Percentiles rank a stretch among this genome's conserved stretches.
These are phyloP conservation scores for Schwanniomyces occidentalis DNA, from an alignment of 805 yeast genomes.

Conservation along the genomic window DNA sequence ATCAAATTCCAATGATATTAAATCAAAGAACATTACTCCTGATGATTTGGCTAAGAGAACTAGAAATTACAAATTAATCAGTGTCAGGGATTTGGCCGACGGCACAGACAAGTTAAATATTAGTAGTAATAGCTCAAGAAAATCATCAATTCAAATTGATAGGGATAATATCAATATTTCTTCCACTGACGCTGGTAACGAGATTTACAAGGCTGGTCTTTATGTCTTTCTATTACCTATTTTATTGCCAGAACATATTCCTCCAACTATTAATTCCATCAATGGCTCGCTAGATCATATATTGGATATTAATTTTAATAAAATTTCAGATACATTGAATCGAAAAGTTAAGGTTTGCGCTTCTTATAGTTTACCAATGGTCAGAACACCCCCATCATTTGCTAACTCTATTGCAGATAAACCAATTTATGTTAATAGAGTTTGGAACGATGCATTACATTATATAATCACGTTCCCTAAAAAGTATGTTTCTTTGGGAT, in stretches of 20 bases:
- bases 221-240: slow-evolving; percentile 69
- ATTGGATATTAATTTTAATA: slow-evolving; percentile 41
- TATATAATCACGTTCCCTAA: slow-evolving; percentile 72
- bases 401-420: slow-evolving; percentile 63
- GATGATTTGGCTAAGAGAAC: slow-evolving; percentile 46
- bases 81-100: slow-evolving; percentile 19
- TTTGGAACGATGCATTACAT: slow-evolving; percentile 71
- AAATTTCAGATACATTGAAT: slow-evolving; percentile 31
- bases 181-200: slow-evolving; percentile 1
- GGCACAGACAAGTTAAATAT: slow-evolving; percentile 16
- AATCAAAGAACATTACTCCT: slow-evolving; percentile 39
- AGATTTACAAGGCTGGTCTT: slow-evolving; percentile 57
- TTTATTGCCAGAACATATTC: slow-evolving; percentile 58
- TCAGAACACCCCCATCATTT: slow-evolving; percentile 56
- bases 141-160: slow-evolving; percentile 10
- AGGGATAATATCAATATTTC: not conserved
- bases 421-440: slow-evolving; percentile 72
- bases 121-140: slow-evolving; percentile 13
- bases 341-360: slow-evolving; percentile 35
- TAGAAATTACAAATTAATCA: slow-evolving; percentile 26
- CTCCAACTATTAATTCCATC: slow-evolving; percentile 58
- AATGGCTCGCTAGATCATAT: slow-evolving; percentile 49
- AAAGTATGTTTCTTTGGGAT: slow-evolving; percentile 65
- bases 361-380: slow-evolving; percentile 44
- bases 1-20: slow-evolving; percentile 44